A percentile compares a stretch with the other conserved stretches of the same genome.
These are phyloP conservation scores for Sporothrix phasma DNA, from an alignment of 2,329 filamentous ascomycete genomes.

Conservation along the genomic window DNA sequence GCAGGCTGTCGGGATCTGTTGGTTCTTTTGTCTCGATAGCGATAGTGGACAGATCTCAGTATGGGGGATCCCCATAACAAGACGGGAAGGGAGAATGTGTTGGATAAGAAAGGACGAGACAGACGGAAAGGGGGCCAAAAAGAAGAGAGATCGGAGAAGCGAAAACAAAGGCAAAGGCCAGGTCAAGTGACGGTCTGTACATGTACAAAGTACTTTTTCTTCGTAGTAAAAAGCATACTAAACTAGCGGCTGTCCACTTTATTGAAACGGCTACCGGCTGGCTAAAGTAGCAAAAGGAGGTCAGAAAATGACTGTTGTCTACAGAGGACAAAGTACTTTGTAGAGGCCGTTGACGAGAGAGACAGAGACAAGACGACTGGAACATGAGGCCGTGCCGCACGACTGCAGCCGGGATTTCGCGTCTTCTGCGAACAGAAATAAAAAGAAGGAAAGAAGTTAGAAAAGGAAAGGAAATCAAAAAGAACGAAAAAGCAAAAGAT, in stretches of 20 bases:
- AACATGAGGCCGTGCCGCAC: background rate
- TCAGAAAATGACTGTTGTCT: no score
- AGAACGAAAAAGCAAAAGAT: background rate
- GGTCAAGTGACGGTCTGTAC: background rate
- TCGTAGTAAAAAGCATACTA: background rate
- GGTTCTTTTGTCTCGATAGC: background rate
- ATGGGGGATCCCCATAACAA: background rate
- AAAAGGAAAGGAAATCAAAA: background rate
- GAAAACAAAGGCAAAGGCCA: background rate
- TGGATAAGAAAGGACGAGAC: background rate
- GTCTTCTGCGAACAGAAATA: background rate
- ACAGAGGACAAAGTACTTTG: background rate
- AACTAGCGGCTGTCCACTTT: slow-evolving; percentile 1
- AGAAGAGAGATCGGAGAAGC: background rate
- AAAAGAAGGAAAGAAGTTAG: no score
- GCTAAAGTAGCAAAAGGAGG: background rate
- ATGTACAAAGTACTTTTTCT: no score
- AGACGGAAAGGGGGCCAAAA: background rate
- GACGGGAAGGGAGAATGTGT: background rate
- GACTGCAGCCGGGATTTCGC: background rate
- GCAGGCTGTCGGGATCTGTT: background rate
- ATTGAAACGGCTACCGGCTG: slow-evolving; percentile 4
- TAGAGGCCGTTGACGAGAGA: background rate
- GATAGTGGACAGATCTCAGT: background rate
- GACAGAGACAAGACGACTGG: background rate